A percentile compares a stretch with the other conserved stretches of the same genome.
phyloP scores from a whole-genome alignment of 495 filamentous ascomycete species.

The Bacidia rubella region DNA sequence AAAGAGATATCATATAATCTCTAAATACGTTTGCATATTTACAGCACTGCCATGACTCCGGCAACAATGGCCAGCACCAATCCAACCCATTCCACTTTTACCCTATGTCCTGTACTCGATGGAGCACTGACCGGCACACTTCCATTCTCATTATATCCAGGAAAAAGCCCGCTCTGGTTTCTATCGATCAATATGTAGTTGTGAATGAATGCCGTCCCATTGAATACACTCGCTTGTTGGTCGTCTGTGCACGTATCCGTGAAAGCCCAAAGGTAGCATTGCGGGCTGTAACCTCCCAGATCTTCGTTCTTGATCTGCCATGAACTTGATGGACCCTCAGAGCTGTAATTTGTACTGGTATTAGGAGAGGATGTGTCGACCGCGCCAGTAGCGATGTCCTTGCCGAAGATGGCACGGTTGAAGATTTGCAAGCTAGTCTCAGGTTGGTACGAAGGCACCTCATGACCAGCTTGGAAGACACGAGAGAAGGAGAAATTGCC shows the following conservation, averaged over 20 bases:
- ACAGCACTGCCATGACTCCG: too few species aligned
- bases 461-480: conserved; percentile 47
- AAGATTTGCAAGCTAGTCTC: conserved; percentile 42
- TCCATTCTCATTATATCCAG: neutral
- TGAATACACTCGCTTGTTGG: conserved; percentile 23
- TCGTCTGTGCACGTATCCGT: neutral
- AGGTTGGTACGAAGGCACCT: conserved; percentile 47
- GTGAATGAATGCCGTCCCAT: conserved; percentile 35
- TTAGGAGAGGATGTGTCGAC: conserved; percentile 1
- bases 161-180: conserved; percentile 21
- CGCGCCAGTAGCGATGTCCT: conserved; percentile 44
- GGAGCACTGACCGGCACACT: too few species aligned
- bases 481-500: conserved; percentile 47
- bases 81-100: too few species aligned
- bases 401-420: conserved; percentile 36
- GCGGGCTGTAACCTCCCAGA: conserved; percentile 25
- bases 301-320: conserved; percentile 30
- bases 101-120: too few species aligned
- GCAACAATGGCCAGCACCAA: too few species aligned
- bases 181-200: conserved; percentile 38
- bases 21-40: too few species aligned
- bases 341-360: conserved; percentile 33
- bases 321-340: conserved; percentile 34
- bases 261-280: conserved; percentile 34
- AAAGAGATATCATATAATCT: too few species aligned